These are phyloP conservation scores for Fonsecaea nubica DNA, from an alignment of 2,329 filamentous ascomycete genomes.

Conservation along the genomic window DNA sequence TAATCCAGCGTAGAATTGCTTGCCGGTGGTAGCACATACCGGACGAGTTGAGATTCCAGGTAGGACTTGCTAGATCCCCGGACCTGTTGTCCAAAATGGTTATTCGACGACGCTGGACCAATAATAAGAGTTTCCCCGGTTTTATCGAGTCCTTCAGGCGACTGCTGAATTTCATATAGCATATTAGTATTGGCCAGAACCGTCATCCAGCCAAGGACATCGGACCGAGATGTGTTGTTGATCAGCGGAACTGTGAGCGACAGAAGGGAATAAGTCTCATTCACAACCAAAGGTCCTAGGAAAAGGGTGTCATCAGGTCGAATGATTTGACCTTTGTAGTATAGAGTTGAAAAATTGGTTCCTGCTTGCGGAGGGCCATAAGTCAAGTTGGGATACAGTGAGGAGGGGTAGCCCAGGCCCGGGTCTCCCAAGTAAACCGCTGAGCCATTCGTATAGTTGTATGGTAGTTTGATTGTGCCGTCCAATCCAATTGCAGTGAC, in stretches of 20 bases:
- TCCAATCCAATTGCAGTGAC: conserved; percentile 62
- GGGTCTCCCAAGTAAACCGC: conserved; percentile 66
- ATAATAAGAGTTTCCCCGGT: conserved; percentile 75
- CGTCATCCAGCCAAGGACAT: conserved; percentile 83
- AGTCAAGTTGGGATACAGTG: conserved; percentile 79
- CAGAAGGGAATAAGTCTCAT: conserved; percentile 74
- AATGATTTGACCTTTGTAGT: conserved; percentile 47
- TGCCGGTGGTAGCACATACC: conserved; percentile 38
- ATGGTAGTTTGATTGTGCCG: conserved; percentile 66
- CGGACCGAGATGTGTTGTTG: conserved; percentile 68
- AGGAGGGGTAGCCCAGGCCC: conserved; percentile 71
- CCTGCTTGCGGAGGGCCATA: conserved; percentile 52
- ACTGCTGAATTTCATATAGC: conserved; percentile 67
- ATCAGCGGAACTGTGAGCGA: conserved; percentile 83
- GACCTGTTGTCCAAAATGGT: conserved; percentile 60
- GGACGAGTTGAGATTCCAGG: conserved; percentile 38
- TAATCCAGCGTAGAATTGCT: conserved; percentile 28
- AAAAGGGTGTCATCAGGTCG: conserved; percentile 65
- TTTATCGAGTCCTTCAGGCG: conserved; percentile 71
- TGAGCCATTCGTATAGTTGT: conserved; percentile 63
- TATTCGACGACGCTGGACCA: conserved; percentile 70
- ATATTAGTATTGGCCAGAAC: conserved; percentile 73
- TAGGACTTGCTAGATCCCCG: conserved; percentile 50
- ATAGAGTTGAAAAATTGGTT: conserved; percentile 47
- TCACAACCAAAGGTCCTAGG: conserved; percentile 76